phyloP scores from a whole-genome alignment of 257 asterid genomes.

The Nicotiana attenuata region DNA sequence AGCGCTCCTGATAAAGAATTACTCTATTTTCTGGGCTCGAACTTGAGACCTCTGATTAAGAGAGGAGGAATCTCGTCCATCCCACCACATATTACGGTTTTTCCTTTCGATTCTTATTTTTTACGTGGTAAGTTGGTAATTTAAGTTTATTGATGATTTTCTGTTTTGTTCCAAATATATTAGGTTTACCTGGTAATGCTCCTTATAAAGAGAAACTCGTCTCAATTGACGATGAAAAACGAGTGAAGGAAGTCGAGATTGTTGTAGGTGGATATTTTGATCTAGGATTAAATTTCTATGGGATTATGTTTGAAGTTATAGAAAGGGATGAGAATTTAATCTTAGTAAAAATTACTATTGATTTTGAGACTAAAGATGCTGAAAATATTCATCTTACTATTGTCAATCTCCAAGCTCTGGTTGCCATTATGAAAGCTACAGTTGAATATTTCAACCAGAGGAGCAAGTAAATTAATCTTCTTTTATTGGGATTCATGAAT shows the following conservation, averaged over 20 bases:
- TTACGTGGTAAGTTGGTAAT: no score
- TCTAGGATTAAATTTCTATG: neutral
- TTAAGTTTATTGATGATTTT: neutral
- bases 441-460: neutral
- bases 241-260: neutral
- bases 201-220: neutral
- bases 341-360: neutral
- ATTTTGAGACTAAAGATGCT: constrained; percentile 2
- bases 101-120: no score
- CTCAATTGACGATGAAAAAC: neutral
- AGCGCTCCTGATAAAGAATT: no score
- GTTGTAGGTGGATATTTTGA: constrained; percentile 1
- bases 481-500: no score
- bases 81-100: no score
- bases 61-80: no score
- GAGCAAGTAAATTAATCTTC: no score
- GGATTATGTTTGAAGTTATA: neutral
- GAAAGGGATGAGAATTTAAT: neutral
- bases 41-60: no score
- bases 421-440: neutral
- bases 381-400: no score
- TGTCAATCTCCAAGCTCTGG: no score
- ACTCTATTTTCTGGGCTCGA: no score
- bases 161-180: neutral
- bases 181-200: neutral